A percentile compares a stretch with the other conserved stretches of the same genome.
Conservation (phyloP, 169 alveolate species). For the Blepharisma undulans region DNA sequence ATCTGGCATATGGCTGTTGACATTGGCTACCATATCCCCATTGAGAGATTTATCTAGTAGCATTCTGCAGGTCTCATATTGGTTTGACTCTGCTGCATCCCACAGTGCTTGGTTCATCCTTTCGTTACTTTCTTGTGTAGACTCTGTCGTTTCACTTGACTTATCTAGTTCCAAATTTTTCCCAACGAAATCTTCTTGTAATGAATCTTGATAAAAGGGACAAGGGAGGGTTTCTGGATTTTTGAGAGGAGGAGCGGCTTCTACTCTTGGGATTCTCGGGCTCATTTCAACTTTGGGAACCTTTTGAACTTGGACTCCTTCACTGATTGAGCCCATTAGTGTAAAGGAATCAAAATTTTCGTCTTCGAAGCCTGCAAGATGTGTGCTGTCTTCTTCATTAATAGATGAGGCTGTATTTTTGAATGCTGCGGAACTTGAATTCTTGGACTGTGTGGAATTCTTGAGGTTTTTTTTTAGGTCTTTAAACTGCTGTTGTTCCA, state of each 20-base stretch:
- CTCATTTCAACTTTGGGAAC: background rate
- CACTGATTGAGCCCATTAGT: constrained; percentile 31
- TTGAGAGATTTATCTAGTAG: background rate
- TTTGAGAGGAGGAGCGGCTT: background rate
- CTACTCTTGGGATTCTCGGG: background rate
- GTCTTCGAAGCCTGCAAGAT: background rate
- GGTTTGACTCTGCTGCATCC: background rate
- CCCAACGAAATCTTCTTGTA: background rate
- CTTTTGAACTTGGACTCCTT: constrained; percentile 12
- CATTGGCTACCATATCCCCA: constrained; percentile 9
- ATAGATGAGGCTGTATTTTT: background rate
- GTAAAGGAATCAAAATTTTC: background rate
- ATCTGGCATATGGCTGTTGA: background rate
- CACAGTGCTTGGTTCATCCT: constrained; percentile 20
- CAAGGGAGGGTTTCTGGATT: background rate
- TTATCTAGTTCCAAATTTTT: background rate
- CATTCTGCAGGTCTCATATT: background rate
- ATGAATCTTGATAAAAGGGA: background rate
- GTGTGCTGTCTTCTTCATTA: background rate
- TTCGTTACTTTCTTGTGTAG: background rate
- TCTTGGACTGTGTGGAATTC: background rate
- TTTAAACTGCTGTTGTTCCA: background rate
- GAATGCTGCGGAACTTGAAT: background rate
- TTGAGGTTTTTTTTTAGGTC: background rate
- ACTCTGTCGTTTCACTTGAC: background rate